These are phyloP conservation scores for Passiflora organensis DNA, from an alignment of 345 rosid genomes.

Conservation along the genomic window DNA sequence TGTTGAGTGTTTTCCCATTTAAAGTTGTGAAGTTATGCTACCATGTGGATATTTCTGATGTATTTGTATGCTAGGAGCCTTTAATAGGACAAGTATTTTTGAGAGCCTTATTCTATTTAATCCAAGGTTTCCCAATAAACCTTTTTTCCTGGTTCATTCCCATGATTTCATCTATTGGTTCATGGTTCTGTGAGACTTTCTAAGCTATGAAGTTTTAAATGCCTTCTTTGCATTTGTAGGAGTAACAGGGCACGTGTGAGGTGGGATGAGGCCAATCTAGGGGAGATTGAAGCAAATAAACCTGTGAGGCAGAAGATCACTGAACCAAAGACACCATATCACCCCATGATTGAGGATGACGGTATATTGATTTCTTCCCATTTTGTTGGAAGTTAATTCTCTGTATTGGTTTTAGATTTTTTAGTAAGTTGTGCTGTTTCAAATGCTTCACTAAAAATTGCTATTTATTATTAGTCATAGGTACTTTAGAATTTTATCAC, in stretches of 20 bases:
- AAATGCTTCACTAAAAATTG: background rate
- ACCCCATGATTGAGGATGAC: constrained; percentile 87
- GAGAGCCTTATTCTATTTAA: no score
- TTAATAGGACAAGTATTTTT: no score
- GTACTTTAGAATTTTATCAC: background rate
- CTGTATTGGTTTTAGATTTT: background rate
- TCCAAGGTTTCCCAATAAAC: no score
- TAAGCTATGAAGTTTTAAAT: background rate
- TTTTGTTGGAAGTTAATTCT: background rate
- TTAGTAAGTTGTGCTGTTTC: background rate
- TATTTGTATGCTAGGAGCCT: no score
- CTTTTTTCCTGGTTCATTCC: no score
- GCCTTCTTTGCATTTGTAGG: constrained; percentile 12
- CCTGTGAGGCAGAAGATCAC: constrained; percentile 97
- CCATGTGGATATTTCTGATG: no score
- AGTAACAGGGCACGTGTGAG: constrained; percentile 55
- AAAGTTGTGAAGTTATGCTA: no score
- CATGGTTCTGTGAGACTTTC: no score
- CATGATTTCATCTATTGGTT: no score
- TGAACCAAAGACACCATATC: constrained; percentile 97
- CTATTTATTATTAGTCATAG: background rate
- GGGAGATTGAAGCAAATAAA: constrained; percentile 90
- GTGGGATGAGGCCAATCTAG: constrained; percentile 88
- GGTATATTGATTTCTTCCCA: constrained; percentile 38
- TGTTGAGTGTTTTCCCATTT: no score